Conservation (phyloP, 2,329 filamentous ascomycete genomes). For the Hysterium pulicare region DNA sequence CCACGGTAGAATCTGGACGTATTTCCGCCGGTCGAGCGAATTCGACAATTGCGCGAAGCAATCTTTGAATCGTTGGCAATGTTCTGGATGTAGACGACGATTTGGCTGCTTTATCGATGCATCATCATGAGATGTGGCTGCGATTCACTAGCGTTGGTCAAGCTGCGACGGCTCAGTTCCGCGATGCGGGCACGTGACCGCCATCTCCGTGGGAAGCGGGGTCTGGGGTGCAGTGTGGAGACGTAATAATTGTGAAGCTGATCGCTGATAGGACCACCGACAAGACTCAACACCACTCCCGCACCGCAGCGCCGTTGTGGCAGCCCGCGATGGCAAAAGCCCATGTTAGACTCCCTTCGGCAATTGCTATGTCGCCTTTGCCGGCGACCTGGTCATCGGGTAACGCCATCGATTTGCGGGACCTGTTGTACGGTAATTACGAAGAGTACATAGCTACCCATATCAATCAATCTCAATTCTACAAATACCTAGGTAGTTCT, state of each 20-base stretch:
- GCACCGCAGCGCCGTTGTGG: too few species aligned
- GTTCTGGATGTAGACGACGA: neutral
- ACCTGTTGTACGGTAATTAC: too few species aligned
- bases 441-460: too few species aligned
- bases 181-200: too few species aligned
- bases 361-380: neutral
- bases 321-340: too few species aligned
- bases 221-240: too few species aligned
- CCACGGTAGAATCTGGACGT: conserved; percentile 17
- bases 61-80: neutral
- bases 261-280: too few species aligned
- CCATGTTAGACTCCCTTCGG: too few species aligned
- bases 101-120: neutral
- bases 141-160: neutral
- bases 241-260: too few species aligned
- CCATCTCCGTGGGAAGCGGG: too few species aligned
- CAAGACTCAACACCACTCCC: too few species aligned
- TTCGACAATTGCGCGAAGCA: neutral
- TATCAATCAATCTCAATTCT: neutral
- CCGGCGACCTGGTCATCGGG: neutral
- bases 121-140: neutral
- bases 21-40: neutral
- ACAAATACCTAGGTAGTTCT: neutral
- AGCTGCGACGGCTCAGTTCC: neutral
- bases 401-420: too few species aligned